Conservation (phyloP, 192 early-diverging fungal species). For the Podila epicladia region DNA sequence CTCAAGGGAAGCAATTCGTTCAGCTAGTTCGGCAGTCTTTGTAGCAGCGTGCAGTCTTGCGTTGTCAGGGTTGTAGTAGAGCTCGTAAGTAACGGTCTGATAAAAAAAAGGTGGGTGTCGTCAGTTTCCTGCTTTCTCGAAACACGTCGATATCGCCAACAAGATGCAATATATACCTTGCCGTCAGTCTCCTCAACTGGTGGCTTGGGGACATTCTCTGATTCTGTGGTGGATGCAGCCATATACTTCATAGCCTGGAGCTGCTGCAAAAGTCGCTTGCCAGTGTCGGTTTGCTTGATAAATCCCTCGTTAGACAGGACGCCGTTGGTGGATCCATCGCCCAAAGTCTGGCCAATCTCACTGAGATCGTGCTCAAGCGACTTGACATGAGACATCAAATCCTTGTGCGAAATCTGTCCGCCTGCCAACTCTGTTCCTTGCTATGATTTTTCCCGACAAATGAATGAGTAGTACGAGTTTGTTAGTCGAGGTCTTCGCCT, state of each 20-base stretch:
- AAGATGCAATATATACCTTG: conserved; percentile 18
- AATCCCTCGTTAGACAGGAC: conserved; percentile 46
- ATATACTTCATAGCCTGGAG: conserved; percentile 61
- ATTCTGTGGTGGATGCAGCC: conserved; percentile 4
- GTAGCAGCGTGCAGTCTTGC: conserved; percentile 60
- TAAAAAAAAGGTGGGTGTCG: background rate
- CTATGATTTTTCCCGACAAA: background rate
- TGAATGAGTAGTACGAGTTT: background rate
- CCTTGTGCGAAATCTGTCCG: conserved; percentile 52
- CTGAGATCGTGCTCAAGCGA: conserved; percentile 61
- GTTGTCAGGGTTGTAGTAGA: conserved; percentile 75
- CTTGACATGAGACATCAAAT: conserved; percentile 59
- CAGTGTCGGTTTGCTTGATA: conserved; percentile 58
- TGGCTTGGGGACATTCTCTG: conserved; percentile 7
- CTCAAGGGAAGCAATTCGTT: conserved; percentile 74
- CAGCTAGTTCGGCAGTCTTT: conserved; percentile 71
- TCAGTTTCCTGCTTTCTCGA: too few species aligned
- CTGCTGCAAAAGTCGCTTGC: conserved; percentile 62
- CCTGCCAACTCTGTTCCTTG: conserved; percentile 41
- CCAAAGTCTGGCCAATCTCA: conserved; percentile 56
- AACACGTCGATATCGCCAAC: too few species aligned
- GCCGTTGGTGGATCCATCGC: conserved; percentile 36
- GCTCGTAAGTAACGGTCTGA: conserved; percentile 75
- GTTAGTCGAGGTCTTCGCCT: too few species aligned
- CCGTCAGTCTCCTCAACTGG: conserved; percentile 12